Evolutionary conservation across 2,329 filamentous ascomycete species (phyloP).

Genomic region (Blumeria hordei): DNA sequence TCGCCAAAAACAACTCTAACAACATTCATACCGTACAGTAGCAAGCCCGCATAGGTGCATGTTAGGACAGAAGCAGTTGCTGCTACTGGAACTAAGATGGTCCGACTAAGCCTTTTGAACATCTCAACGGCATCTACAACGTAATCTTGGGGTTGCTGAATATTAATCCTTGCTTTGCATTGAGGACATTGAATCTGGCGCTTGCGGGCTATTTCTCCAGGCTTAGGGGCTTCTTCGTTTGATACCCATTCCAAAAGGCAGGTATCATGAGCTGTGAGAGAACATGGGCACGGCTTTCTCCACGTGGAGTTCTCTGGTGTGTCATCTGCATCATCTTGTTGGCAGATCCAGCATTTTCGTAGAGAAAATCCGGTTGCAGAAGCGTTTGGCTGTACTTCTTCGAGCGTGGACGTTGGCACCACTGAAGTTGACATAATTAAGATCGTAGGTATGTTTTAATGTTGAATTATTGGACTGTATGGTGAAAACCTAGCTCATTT

Average conservation of each 20-base stretch:
- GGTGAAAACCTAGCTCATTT: no score
- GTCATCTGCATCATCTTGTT: slow-evolving; percentile 28
- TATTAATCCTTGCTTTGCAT: slow-evolving; percentile 59
- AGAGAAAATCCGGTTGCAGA: neutral
- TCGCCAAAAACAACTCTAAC: slow-evolving; percentile 41
- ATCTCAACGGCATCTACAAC: slow-evolving; percentile 25
- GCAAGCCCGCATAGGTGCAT: slow-evolving; percentile 25
- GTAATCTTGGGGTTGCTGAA: slow-evolving; percentile 50
- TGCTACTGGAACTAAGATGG: slow-evolving; percentile 11
- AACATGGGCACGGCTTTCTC: slow-evolving; percentile 78
- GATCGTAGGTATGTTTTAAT: no score
- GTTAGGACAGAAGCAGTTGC: slow-evolving; percentile 14
- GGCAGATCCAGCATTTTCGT: slow-evolving; percentile 37
- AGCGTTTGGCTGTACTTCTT: no score
- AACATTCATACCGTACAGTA: slow-evolving; percentile 34
- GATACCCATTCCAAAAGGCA: slow-evolving; percentile 83
- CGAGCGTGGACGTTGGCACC: no score
- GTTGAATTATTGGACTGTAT: no score
- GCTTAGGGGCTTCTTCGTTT: slow-evolving; percentile 50
- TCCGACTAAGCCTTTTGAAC: slow-evolving; percentile 7
- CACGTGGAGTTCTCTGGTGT: slow-evolving; percentile 29
- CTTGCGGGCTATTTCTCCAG: slow-evolving; percentile 22
- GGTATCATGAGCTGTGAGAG: slow-evolving; percentile 69
- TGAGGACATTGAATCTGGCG: slow-evolving; percentile 63
- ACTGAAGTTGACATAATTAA: no score